Conservation (phyloP, 805 yeast species). For the Ogataea parapolymorpha region DNA sequence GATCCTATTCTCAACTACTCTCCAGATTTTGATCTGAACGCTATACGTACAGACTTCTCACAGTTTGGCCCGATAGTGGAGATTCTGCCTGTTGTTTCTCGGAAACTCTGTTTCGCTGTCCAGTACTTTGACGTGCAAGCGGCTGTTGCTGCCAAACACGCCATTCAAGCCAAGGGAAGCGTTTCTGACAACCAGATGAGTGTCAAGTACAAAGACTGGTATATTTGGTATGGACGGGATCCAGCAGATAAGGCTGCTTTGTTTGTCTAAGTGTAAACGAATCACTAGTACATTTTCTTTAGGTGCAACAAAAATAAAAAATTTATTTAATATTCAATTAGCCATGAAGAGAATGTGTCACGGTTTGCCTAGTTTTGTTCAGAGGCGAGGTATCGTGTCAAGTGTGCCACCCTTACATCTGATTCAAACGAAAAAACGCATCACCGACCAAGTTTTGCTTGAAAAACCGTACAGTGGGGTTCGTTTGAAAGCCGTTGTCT, state of each 20-base stretch:
- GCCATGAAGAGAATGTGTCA: background rate
- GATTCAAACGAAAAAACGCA: slow-evolving; percentile 6
- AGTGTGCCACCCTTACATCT: slow-evolving; percentile 22
- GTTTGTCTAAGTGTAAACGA: slow-evolving; percentile 5
- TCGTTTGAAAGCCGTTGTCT: slow-evolving; percentile 5
- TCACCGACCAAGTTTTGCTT: background rate
- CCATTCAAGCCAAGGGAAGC: slow-evolving; percentile 33
- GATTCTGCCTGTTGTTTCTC: slow-evolving; percentile 62
- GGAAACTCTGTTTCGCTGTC: slow-evolving; percentile 58
- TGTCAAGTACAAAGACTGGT: slow-evolving; percentile 56
- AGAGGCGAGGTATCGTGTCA: background rate
- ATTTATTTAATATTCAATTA: no score
- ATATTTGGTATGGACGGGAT: slow-evolving; percentile 64
- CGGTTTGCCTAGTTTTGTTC: background rate
- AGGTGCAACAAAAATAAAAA: background rate
- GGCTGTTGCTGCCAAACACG: slow-evolving; percentile 57
- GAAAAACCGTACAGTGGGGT: slow-evolving; percentile 6
- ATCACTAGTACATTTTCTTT: slow-evolving; percentile 6
- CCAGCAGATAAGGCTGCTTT: slow-evolving; percentile 49
- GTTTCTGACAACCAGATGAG: slow-evolving; percentile 26
- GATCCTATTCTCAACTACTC: slow-evolving; percentile 40
- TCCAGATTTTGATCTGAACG: slow-evolving; percentile 44
- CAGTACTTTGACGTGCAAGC: slow-evolving; percentile 56
- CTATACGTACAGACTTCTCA: slow-evolving; percentile 47
- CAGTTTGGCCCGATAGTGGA: slow-evolving; percentile 60